Percentiles rank a stretch among this genome's conserved stretches.
phyloP scores from a whole-genome alignment of 106 monocot species.

The Acorus calamus region DNA sequence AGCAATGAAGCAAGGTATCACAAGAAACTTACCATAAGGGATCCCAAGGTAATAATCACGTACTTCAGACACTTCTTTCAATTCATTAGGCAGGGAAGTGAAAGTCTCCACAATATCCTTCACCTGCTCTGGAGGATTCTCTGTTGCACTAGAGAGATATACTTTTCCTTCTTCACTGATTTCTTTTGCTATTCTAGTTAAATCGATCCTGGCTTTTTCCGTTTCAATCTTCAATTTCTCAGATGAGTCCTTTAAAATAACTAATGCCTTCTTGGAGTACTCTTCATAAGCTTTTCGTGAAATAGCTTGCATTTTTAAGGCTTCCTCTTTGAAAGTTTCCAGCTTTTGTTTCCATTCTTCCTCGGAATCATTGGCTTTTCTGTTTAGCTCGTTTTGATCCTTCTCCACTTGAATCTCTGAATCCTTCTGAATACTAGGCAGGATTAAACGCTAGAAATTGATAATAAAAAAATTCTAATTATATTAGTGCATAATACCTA shows the following conservation, averaged over 20 bases:
- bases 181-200: conserved; percentile 47
- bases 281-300: conserved; percentile 58
- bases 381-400: conserved; percentile 17
- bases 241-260: conserved; percentile 44
- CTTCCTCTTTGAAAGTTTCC: conserved; percentile 55
- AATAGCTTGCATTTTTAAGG: conserved; percentile 41
- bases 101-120: conserved; percentile 67
- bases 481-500: too few relatives aligned
- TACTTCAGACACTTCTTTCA: conserved; percentile 37
- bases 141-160: conserved; percentile 48
- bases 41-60: conserved; percentile 77
- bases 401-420: conserved; percentile 28
- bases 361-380: conserved; percentile 32
- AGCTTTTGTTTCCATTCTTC: conserved; percentile 58
- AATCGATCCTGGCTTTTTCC: conserved; percentile 62
- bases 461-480: too few relatives aligned
- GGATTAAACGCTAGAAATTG: too few relatives aligned
- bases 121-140: conserved; percentile 65
- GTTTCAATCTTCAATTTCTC: conserved; percentile 71
- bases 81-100: conserved; percentile 22
- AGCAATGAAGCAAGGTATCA: neutral
- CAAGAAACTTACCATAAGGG: conserved; percentile 60
- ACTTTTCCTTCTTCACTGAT: conserved; percentile 58
- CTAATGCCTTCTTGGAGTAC: conserved; percentile 54
- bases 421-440: conserved; percentile 6